Base-by-base conservation (phyloP, 2,329 filamentous ascomycete species). In the Monosporascus sp. region DNA sequence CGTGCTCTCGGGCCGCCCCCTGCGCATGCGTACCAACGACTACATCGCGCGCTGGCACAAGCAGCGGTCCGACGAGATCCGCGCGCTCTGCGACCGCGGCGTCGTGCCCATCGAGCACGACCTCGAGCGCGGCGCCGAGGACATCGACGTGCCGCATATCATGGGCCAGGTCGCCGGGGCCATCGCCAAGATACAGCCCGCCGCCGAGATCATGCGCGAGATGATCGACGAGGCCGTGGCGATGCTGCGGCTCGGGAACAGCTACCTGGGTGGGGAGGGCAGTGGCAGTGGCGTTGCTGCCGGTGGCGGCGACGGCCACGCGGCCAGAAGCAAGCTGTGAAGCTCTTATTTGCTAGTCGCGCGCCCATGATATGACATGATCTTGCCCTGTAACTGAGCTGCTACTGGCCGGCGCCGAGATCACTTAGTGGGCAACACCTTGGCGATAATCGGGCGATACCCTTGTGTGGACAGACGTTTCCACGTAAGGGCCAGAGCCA, bases 121-220 rank as follows among this genome's bases (percentile, higher is more conserved):
- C 66, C 76, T 96, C 64, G 89, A 96, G 48, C 79, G 87, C 1
- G 86, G 84, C 53, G 90, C 95, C 48, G 75, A 85, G 51, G 90
- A 96, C 41, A 75, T 96, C 14, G 93, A 97, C 65, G 76, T 88
- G 52, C 93, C 93, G 14, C 91, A 93, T 70, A 68, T 97, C 65
- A 97, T 97, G 93, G 93, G 93, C 1, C 90, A 96, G 74, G 92
- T 97, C 8, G 89, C 90, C 1, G 92, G 88, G 2, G 80, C 85
- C 1, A 89, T 97, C 53, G 70, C 74, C 36, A 83, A 86, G 60
- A 82, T 97, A 54, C 84, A 94, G 75, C 90, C 92, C 0, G 93
- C 93, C 0, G 81, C 76, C 47, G 80, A 86, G 58, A 96, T 97
- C 73, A 85, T 97, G n/a, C 81, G 85, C 55, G 90, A 95, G 60